Conservation (phyloP, 2,329 filamentous ascomycete genomes). For the Mycocentrospora acerina region DNA sequence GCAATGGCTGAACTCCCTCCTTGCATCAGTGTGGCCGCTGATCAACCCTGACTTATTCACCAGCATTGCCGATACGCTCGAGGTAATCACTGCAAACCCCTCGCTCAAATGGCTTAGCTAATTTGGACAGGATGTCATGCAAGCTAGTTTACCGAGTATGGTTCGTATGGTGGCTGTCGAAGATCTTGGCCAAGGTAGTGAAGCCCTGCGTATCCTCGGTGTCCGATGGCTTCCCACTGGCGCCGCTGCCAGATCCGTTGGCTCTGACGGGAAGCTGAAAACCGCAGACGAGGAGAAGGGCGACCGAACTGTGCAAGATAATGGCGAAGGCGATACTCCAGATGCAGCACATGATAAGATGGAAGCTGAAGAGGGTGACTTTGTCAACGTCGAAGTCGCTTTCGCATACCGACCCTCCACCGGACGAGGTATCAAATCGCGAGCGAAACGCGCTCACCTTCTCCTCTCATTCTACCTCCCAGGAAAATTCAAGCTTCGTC, state of each 20-base stretch:
- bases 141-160: conserved; percentile 68
- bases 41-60: conserved; percentile 75
- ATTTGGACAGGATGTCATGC: conserved; percentile 66
- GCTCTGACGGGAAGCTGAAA: conserved; percentile 59
- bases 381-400: conserved; percentile 74
- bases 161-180: conserved; percentile 75
- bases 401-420: conserved; percentile 70
- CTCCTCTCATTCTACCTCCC: conserved; percentile 72
- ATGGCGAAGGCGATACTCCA: conserved; percentile 41
- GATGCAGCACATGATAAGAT: conserved; percentile 49
- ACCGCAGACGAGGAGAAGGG: conserved; percentile 48
- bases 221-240: conserved; percentile 72
- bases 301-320: conserved; percentile 54
- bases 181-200: conserved; percentile 74
- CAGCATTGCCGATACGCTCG: conserved; percentile 68
- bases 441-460: conserved; percentile 72
- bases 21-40: conserved; percentile 70
- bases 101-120: conserved; percentile 7
- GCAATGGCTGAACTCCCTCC: conserved; percentile 70
- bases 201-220: conserved; percentile 69
- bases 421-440: conserved; percentile 60
- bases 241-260: conserved; percentile 64
- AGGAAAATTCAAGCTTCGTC: conserved; percentile 54
- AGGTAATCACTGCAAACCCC: conserved; percentile 38
- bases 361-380: conserved; percentile 76